A percentile compares a stretch with the other conserved stretches of the same genome.
Conservation (phyloP, 2,329 filamentous ascomycete species). For the Daldinia eschscholtzii region DNA sequence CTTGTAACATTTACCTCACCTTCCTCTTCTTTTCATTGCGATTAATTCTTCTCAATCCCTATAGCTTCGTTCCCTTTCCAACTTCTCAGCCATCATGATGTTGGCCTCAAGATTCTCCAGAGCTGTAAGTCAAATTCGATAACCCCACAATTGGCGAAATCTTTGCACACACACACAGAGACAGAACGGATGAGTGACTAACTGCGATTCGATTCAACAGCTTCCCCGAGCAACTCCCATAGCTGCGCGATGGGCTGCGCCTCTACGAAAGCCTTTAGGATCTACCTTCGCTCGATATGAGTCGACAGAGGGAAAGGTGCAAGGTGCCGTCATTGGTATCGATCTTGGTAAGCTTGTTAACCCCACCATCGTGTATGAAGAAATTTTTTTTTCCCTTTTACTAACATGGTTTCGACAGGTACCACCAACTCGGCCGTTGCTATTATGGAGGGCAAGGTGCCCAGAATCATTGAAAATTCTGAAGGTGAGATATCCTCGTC, state of each 20-base stretch:
- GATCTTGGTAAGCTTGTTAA: constrained; percentile 79
- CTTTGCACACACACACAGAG: constrained; percentile 35
- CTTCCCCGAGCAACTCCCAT: constrained; percentile 81
- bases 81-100: constrained; percentile 66
- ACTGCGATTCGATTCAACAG: constrained; percentile 58
- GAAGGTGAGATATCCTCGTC: constrained; percentile 65
- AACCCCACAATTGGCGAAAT: constrained; percentile 18
- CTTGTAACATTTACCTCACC: constrained; percentile 53
- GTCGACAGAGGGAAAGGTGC: constrained; percentile 87
- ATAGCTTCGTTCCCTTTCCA: constrained; percentile 43
- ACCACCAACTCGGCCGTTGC: constrained; percentile 98
- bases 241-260: constrained; percentile 74
- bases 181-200: constrained; percentile 26
- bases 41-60: constrained; percentile 51
- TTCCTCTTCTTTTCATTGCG: constrained; percentile 48
- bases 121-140: constrained; percentile 71
- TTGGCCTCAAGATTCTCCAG: constrained; percentile 78
- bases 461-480: constrained; percentile 97
- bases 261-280: constrained; percentile 76
- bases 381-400: background rate
- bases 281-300: constrained; percentile 83
- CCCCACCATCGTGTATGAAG: constrained; percentile 1
- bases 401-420: constrained; percentile 58
- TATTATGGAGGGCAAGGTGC: constrained; percentile 95
- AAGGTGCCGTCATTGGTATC: constrained; percentile 97